phyloP scores from a whole-genome alignment of 768 basidiomycete species.

The Hemileccinum impolitum region DNA sequence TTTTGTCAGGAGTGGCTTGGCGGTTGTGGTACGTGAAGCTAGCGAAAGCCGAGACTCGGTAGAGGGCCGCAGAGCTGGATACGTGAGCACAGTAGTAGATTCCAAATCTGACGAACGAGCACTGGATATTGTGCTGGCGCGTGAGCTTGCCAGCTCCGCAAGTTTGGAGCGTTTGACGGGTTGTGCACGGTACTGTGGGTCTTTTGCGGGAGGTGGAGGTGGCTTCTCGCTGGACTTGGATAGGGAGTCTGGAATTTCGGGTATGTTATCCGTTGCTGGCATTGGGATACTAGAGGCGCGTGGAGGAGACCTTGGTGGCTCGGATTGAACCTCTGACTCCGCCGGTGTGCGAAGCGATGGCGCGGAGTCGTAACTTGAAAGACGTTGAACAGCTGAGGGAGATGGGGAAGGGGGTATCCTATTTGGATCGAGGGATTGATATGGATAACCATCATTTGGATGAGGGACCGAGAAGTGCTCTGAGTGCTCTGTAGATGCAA shows the following conservation, averaged over 20 bases:
- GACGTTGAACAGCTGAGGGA: conserved; percentile 57
- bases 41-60: conserved; percentile 45
- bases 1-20: conserved; percentile 12
- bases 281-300: conserved; percentile 41
- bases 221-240: conserved; percentile 43
- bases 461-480: conserved; percentile 11
- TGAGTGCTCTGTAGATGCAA: conserved; percentile 18
- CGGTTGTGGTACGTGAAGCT: conserved; percentile 23
- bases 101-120: conserved; percentile 54
- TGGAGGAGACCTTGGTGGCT: conserved; percentile 35
- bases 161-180: conserved; percentile 58
- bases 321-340: conserved; percentile 31
- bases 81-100: conserved; percentile 66
- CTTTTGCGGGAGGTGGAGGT: conserved; percentile 21
- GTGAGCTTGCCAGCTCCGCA: conserved; percentile 63
- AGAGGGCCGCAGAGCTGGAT: conserved; percentile 67
- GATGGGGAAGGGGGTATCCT: conserved; percentile 64
- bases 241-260: conserved; percentile 52
- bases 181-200: conserved; percentile 22
- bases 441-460: conserved; percentile 5
- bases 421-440: conserved; percentile 46
- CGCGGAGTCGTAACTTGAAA: conserved; percentile 56
- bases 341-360: conserved; percentile 51
- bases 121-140: conserved; percentile 49
- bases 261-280: conserved; percentile 47